These are phyloP conservation scores for Scedosporium dehoogii DNA, from an alignment of 2,329 filamentous ascomycete species.

Conservation along the genomic window DNA sequence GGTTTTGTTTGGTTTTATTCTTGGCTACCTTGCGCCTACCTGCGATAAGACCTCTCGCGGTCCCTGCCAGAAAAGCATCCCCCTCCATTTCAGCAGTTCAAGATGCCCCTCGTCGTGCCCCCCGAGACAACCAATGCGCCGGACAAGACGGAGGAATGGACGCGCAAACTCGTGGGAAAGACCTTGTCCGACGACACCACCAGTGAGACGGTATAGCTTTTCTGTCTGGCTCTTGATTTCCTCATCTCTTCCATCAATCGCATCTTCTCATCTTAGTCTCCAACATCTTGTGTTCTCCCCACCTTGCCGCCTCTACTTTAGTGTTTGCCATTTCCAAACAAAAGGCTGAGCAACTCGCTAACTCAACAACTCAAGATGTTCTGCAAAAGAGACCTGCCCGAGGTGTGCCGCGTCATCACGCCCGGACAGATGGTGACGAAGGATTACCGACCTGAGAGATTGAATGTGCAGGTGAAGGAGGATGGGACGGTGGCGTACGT, in stretches of 20 bases:
- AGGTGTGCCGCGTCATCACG: slow-evolving; percentile 44
- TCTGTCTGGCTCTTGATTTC: not conserved
- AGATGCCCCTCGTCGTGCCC: slow-evolving; percentile 58
- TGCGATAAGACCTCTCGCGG: not conserved
- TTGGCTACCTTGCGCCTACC: too few species aligned
- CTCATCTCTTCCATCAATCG: not conserved
- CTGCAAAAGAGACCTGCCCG: slow-evolving; percentile 48
- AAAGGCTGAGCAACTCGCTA: slow-evolving; percentile 1
- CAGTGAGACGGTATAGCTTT: slow-evolving; percentile 40
- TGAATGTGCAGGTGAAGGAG: slow-evolving; percentile 51
- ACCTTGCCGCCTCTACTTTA: not conserved
- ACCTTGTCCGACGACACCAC: slow-evolving; percentile 40
- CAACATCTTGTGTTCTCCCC: not conserved
- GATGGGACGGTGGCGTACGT: slow-evolving; percentile 53
- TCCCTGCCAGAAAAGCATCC: not conserved
- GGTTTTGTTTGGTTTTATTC: not conserved
- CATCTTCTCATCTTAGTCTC: not conserved
- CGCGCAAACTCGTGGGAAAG: slow-evolving; percentile 54
- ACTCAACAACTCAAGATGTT: slow-evolving; percentile 35
- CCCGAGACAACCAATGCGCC: slow-evolving; percentile 39
- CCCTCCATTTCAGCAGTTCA: slow-evolving; percentile 7
- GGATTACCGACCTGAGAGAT: slow-evolving; percentile 41
- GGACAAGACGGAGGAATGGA: slow-evolving; percentile 46
- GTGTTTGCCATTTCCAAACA: not conserved
- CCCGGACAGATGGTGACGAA: slow-evolving; percentile 48